Base-by-base conservation (phyloP, 2,329 filamentous ascomycete species). In the Ascosphaera apis region DNA sequence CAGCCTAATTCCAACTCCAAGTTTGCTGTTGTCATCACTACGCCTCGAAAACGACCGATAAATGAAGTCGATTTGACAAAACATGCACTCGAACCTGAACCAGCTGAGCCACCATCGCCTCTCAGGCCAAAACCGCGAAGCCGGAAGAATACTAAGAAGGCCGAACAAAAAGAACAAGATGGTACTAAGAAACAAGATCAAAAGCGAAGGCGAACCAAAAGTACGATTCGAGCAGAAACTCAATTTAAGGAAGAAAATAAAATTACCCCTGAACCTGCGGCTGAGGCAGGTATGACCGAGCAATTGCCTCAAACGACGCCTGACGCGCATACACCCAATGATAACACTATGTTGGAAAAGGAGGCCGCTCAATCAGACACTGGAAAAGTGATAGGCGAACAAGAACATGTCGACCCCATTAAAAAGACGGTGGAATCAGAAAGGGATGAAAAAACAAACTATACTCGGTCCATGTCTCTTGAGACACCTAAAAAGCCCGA, bases 401-500 rank as follows among this genome's bases (percentile, higher is more conserved):
- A 21, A 21, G 19, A 9, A 21, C 4, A 21, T 21, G 19, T 21
- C 4, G 19, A 21, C 19, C 19, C 19, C 19, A 21, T 21, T 9
- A 21, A 21, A 9, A 4, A 9, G 19, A 4, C 19, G 4, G 19
- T 21, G 4, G 19, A 21, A 4, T 21, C 19, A 21, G 9, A 9
- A 21, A 21, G 19, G 19, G 9, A 21, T 21, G 9, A 9, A 4
- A 21, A 4, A 21, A 9, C n/a, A n/a, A n/a, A n/a, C n/a, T n/a
- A n/a, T n/a, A n/a, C n/a, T n/a, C n/a, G 19, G 19, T 21, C 19
- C 4, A 21, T 21, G 19, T 21, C 36, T 15, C 5, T 32, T 23
- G 35, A 43, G 28, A 37, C 40, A 3, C 34, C 41, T 23, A 38
- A 40, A 21, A 42, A 41, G 17, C 30, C 37, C 18, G 16, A 28